These are phyloP conservation scores for Saccharomyces paradoxus DNA, from an alignment of 805 yeast species.

Conservation along the genomic window DNA sequence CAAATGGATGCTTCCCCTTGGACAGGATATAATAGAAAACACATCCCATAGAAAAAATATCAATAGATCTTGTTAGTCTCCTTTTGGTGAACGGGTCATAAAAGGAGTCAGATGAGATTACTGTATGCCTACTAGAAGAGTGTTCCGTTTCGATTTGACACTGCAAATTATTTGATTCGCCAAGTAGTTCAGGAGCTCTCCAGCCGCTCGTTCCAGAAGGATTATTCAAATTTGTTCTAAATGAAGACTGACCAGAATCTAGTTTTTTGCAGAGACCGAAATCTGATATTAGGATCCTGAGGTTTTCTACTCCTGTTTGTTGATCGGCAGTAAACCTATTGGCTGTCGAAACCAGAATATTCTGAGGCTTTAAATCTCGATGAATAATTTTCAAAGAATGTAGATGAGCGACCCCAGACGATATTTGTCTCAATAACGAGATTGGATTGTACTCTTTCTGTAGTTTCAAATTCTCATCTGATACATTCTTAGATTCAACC, in stretches of 20 bases:
- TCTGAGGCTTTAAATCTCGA: constrained; percentile 91
- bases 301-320: constrained; percentile 32
- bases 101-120: constrained; percentile 12
- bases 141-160: background rate
- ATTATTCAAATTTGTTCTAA: constrained; percentile 74
- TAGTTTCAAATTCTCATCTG: constrained; percentile 32
- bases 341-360: constrained; percentile 74
- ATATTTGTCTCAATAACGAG: constrained; percentile 62
- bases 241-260: constrained; percentile 88
- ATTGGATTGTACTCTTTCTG: constrained; percentile 37
- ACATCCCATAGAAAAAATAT: constrained; percentile 91
- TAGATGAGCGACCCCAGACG: constrained; percentile 75
- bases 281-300: constrained; percentile 80
- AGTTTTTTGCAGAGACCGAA: constrained; percentile 91
- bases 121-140: constrained; percentile 2
- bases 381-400: constrained; percentile 90
- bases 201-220: constrained; percentile 98
- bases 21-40: constrained; percentile 81
- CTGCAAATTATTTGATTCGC: constrained; percentile 12
- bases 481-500: constrained; percentile 43
- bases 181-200: constrained; percentile 89
- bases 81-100: constrained; percentile 39
- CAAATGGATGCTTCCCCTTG: constrained; percentile 87
- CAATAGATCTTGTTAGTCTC: constrained; percentile 80
- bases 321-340: constrained; percentile 30